A percentile compares a stretch with the other conserved stretches of the same genome.
Evolutionary conservation across 768 basidiomycete species (phyloP).

Genomic region (Chalciporus piperatus): DNA sequence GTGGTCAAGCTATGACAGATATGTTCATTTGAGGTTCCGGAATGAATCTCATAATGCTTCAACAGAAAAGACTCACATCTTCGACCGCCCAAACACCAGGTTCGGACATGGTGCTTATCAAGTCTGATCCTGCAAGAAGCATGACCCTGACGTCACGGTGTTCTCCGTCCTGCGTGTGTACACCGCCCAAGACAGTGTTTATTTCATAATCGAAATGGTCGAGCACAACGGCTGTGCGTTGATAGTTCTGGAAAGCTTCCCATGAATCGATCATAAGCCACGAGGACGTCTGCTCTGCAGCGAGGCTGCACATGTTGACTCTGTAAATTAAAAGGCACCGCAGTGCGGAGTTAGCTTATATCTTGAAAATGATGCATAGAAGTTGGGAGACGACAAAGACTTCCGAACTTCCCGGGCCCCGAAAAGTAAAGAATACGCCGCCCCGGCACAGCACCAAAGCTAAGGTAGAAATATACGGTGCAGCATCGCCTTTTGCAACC

Average conservation of each 20-base stretch:
- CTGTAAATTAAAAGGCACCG: conserved; percentile 40
- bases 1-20: conserved; percentile 74
- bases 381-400: conserved; percentile 4
- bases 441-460: neutral
- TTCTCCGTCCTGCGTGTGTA: conserved; percentile 70
- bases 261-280: conserved; percentile 99
- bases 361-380: conserved; percentile 1
- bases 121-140: conserved; percentile 96
- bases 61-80: conserved; percentile 63
- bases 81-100: conserved; percentile 96
- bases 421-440: conserved; percentile 7
- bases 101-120: conserved; percentile 97
- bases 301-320: conserved; percentile 85
- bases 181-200: conserved; percentile 81
- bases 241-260: conserved; percentile 95
- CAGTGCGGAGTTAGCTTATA: conserved; percentile 17
- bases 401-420: conserved; percentile 4
- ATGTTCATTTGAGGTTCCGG: conserved; percentile 10
- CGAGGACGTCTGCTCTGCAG: conserved; percentile 83
- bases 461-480: conserved; percentile 14
- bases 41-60: conserved; percentile 5
- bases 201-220: conserved; percentile 97
- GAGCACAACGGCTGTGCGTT: conserved; percentile 93
- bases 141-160: conserved; percentile 77
- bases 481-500: conserved; percentile 5